Base-by-base conservation (phyloP, 2,329 filamentous ascomycete genomes). In the Botrytis pseudocinerea region DNA sequence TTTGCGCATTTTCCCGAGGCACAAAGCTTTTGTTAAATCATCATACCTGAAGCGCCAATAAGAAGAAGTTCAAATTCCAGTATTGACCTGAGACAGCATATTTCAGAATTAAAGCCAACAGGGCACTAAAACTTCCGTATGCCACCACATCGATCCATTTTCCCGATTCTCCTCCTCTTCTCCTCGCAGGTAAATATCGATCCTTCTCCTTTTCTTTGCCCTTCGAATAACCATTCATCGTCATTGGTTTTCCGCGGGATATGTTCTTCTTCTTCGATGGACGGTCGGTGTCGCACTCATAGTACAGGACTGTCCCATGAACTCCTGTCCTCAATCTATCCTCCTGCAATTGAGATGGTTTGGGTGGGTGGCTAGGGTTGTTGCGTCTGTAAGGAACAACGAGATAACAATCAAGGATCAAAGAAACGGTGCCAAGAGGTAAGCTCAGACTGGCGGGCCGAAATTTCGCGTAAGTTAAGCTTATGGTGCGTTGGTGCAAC, bases 11-110 rank as follows among this genome's bases (percentile, higher is more conserved):
- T 16, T 62, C 54, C 25, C n/a, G 3, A 44, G 28, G 14, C 14
- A 32, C 25, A 35, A 18, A 44, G 48, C 28, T 35, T 46, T 38
- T 32, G 18, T 22, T n/a, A 22, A 22, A 46, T 2, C 10, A 44
- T 44, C 65, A 35, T 69, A 73, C 71, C 71, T 73, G 71, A 16
- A 73, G 40, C 44, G 54, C 57, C 71, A 73, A 57, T 59, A 73
- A 57, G 25, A 73, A 73, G 38, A 73, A 73, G 28, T 73, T 73
- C 35, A 73, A 8, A 32, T 73, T 73, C 71, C 71, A 73, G 48
- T 73, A 73, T 35, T 40, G 40, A 22, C 71, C 71, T 22, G 64
- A 69, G 42, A 73, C 16, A 16, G 71, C 71, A 61, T 62, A 70
- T 57, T 73, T 73, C 71, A 61, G 40, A 20, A 57, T 69, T 22